Percentiles rank a stretch among this genome's conserved stretches.
phyloP scores from a whole-genome alignment of 1,139 yeast genomes.

The Pichia sp. region DNA sequence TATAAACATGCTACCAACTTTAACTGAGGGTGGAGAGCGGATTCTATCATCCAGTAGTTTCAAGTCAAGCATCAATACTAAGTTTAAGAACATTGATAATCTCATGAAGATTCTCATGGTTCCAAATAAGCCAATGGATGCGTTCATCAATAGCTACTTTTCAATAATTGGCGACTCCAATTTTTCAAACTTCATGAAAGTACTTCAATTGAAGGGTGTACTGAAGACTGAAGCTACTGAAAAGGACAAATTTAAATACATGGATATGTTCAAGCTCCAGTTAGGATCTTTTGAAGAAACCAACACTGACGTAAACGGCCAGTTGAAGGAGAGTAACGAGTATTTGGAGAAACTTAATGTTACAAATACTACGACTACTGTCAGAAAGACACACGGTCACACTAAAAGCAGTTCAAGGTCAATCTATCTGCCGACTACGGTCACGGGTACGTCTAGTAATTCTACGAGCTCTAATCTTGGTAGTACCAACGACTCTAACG shows the following conservation, averaged over 20 bases:
- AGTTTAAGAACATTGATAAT: conserved; percentile 52
- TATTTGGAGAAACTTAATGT: conserved; percentile 27
- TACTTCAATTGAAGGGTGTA: conserved; percentile 62
- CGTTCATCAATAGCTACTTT: conserved; percentile 63
- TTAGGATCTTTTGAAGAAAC: conserved; percentile 46
- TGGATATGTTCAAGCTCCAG: conserved; percentile 60
- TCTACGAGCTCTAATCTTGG: not conserved
- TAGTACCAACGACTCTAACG: not conserved
- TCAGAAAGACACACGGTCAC: conserved; percentile 11
- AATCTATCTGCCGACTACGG: conserved; percentile 16
- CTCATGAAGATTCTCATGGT: conserved; percentile 64
- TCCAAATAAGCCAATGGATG: conserved; percentile 61
- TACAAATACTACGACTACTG: conserved; percentile 11
- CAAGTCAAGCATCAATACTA: conserved; percentile 47
- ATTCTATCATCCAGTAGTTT: conserved; percentile 39
- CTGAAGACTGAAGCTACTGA: conserved; percentile 27
- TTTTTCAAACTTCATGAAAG: conserved; percentile 56
- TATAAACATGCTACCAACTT: conserved; percentile 50
- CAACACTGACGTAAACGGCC: conserved; percentile 15
- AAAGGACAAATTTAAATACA: conserved; percentile 45
- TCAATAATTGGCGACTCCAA: conserved; percentile 64
- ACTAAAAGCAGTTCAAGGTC: conserved; percentile 15
- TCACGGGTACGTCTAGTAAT: conserved; percentile 4
- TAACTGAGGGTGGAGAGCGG: conserved; percentile 30
- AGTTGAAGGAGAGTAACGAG: conserved; percentile 27